Evolutionary conservation across 371 early-diverging fungal genomes (phyloP), one percentile per base, ranked within the genome.

Genomic region (Syncephalis plumigaleata): DNA sequence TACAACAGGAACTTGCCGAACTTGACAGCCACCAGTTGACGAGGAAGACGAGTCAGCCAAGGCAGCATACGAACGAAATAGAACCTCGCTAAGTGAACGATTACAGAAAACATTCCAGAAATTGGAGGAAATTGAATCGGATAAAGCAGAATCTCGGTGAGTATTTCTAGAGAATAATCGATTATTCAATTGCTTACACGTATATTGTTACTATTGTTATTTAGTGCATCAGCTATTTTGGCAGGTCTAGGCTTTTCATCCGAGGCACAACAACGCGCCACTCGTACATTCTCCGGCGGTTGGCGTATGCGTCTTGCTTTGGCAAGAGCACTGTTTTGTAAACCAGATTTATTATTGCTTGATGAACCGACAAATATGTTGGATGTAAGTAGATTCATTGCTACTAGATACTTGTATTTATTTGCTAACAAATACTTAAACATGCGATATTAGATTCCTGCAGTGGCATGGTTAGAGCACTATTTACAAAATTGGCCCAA

Each of bases 281-380:
- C 94, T 27, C 75, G 63, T 47, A 81, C 86, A 46, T 93, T 99
- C 64, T 88, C 89, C 46, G 98, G 99, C 65, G 99, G 85, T 63
- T 85, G 84, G 85, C 77, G 81, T 56, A 85, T 86, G 91, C 81
- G 96, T 56, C 72, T 95, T 27, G 87, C 94, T 0, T 73, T 98
- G 31, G 97, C 97, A 0, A 84, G 94, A 56, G 96, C 97, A 2
- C 73, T 98, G 49, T 94, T 93, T 70, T 86, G 86, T 60, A 77
- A 81, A 24, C 97, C 98, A 13, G 96, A 96, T 70, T 65, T 97
- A 49, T 70, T 99, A 40, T 81, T 99, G 56, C 86, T 98, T 53
- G 99, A 99, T 66, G 99, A 98, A 82, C 96, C 98, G 53, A 96
- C 96, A 50, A 97, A 98, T 75, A 92, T 79, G 87, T 84, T 80